phyloP scores from a whole-genome alignment of 2,329 filamentous ascomycete genomes.

The Pseudogymnoascus sp. region DNA sequence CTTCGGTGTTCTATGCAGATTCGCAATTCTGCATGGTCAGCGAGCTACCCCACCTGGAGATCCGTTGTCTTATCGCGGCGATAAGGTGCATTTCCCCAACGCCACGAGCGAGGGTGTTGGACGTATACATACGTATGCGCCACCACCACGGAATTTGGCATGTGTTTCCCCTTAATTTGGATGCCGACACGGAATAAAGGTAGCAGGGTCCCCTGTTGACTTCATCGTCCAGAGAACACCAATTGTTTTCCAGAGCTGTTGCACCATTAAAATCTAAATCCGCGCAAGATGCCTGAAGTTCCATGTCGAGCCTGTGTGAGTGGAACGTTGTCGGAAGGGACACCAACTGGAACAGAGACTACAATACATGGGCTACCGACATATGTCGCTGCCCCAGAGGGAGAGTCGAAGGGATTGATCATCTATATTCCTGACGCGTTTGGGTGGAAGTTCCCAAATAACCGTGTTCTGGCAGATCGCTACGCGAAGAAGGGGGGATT shows the following conservation, averaged over 20 bases:
- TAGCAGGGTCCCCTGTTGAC: background rate
- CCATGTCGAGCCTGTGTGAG: slow-evolving; percentile 27
- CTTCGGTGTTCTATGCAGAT: background rate
- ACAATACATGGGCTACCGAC: slow-evolving; percentile 37
- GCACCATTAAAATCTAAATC: background rate
- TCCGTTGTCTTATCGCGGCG: background rate
- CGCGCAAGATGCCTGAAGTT: background rate
- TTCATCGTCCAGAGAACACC: background rate
- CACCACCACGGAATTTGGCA: background rate
- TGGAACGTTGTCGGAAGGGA: slow-evolving; percentile 34
- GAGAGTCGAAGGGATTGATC: slow-evolving; percentile 35
- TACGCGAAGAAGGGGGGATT: slow-evolving; percentile 40
- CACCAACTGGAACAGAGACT: slow-evolving; percentile 33
- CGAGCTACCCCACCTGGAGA: background rate
- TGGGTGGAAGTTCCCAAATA: slow-evolving; percentile 43
- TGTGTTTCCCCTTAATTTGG: background rate
- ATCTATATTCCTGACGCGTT: slow-evolving; percentile 45
- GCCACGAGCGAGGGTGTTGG: background rate
- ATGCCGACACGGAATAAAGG: background rate
- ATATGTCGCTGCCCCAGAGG: slow-evolving; percentile 36
- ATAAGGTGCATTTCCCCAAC: background rate
- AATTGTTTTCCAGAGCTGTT: background rate
- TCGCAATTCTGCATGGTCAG: background rate
- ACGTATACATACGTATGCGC: background rate
- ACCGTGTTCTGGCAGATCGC: slow-evolving; percentile 39